Conservation (phyloP, 2,329 filamentous ascomycete genomes). For the Fusarium coffeatum region DNA sequence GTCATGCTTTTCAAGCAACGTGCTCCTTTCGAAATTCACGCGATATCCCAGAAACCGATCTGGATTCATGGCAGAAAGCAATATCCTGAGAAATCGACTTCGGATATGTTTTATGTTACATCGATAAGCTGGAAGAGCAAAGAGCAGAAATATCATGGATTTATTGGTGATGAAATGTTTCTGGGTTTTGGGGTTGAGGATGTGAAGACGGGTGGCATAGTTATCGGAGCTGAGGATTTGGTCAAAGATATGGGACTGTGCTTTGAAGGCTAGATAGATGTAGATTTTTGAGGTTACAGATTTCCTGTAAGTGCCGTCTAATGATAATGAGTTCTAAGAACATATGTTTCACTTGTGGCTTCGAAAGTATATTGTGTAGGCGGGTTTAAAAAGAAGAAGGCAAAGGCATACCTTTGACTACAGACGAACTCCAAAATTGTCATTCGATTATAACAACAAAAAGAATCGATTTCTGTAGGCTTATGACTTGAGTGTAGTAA, state of each 20-base stretch:
- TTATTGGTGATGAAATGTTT: constrained; percentile 66
- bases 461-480: rapidly evolving
- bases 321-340: neutral
- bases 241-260: constrained; percentile 53
- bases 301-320: neutral
- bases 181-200: constrained; percentile 69
- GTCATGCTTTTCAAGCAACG: constrained; percentile 61
- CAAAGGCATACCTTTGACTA: neutral
- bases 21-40: constrained; percentile 63
- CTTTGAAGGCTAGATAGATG: constrained; percentile 21
- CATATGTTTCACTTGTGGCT: neutral
- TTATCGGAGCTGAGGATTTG: constrained; percentile 63
- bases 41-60: constrained; percentile 61
- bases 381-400: rapidly evolving
- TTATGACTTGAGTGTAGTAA: neutral
- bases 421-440: neutral
- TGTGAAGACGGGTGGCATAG: constrained; percentile 59
- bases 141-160: constrained; percentile 64
- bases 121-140: constrained; percentile 65
- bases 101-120: constrained; percentile 69
- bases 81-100: constrained; percentile 49
- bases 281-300: neutral
- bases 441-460: neutral
- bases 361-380: neutral
- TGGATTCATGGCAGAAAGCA: constrained; percentile 65